These are phyloP conservation scores for Kingdonia uniflora DNA, from an alignment of 164 flowering plant species.

Conservation along the genomic window DNA sequence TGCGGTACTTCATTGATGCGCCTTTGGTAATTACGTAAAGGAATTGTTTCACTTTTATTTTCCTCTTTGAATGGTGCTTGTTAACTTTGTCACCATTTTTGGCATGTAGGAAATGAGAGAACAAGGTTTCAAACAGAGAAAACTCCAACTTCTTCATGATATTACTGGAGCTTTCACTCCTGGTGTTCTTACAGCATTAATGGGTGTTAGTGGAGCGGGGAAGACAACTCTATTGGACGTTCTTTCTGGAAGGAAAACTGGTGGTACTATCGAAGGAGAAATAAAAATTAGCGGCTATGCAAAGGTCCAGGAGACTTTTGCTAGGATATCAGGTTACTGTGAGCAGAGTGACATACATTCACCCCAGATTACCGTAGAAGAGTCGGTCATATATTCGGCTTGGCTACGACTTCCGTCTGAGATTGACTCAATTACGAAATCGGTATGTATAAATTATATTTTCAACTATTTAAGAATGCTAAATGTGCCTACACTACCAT, in stretches of 20 bases:
- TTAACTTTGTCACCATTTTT: conserved; percentile 3
- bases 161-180: conserved; percentile 65
- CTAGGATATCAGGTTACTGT: conserved; percentile 79
- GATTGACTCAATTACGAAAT: conserved; percentile 41
- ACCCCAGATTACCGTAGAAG: conserved; percentile 66
- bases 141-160: conserved; percentile 53
- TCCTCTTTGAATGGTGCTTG: not conserved
- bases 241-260: conserved; percentile 74
- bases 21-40: conserved; percentile 36
- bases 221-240: conserved; percentile 84
- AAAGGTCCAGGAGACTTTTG: conserved; percentile 70
- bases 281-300: conserved; percentile 63
- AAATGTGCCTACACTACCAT: too few species aligned
- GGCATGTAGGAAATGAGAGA: conserved; percentile 56
- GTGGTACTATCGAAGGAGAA: conserved; percentile 64
- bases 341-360: conserved; percentile 80
- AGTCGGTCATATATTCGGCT: conserved; percentile 66
- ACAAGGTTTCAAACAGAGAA: conserved; percentile 43
- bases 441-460: too few species aligned
- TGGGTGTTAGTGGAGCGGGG: conserved; percentile 91
- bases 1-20: conserved; percentile 54
- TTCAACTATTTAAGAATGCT: too few species aligned
- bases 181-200: conserved; percentile 72
- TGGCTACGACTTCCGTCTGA: conserved; percentile 55
- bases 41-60: not conserved